Percentiles rank a stretch among this genome's conserved stretches.
Conservation (phyloP, 1,284 basidiomycete species). For the Apiotrichum siamense region DNA sequence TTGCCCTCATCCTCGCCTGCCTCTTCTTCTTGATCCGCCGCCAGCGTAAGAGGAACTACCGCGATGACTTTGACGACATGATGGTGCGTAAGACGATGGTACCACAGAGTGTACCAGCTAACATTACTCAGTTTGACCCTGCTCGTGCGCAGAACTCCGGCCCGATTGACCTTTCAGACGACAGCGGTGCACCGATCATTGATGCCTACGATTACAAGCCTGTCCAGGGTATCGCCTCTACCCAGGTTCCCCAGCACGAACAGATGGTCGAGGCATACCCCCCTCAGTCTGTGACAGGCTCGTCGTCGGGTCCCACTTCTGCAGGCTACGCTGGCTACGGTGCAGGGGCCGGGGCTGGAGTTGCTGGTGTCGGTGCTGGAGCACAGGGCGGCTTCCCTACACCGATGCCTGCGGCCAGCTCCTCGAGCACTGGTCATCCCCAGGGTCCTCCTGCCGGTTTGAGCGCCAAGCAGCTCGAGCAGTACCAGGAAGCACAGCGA, state of each 20-base stretch:
- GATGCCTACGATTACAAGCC: slow-evolving; percentile 37
- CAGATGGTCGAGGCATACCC: slow-evolving; percentile 18
- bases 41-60: slow-evolving; percentile 33
- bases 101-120: not conserved
- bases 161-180: slow-evolving; percentile 40
- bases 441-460: slow-evolving; percentile 12
- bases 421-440: not conserved
- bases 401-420: not conserved
- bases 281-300: slow-evolving; percentile 22
- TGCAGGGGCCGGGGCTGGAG: slow-evolving; percentile 19
- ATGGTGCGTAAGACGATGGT: slow-evolving; percentile 27
- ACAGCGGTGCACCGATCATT: slow-evolving; percentile 27
- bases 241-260: slow-evolving; percentile 36
- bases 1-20: slow-evolving; percentile 28
- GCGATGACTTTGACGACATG: slow-evolving; percentile 46
- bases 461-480: slow-evolving; percentile 40
- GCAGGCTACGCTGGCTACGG: slow-evolving; percentile 41
- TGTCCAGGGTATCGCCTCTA: slow-evolving; percentile 28
- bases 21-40: slow-evolving; percentile 36
- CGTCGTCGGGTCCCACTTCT: slow-evolving; percentile 26
- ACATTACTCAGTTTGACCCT: slow-evolving; percentile 38
- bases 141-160: slow-evolving; percentile 34
- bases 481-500: slow-evolving; percentile 34
- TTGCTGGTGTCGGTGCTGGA: not conserved
- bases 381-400: slow-evolving; percentile 2